phyloP scores from a whole-genome alignment of 768 basidiomycete genomes.

The Termitomyces sp. region DNA sequence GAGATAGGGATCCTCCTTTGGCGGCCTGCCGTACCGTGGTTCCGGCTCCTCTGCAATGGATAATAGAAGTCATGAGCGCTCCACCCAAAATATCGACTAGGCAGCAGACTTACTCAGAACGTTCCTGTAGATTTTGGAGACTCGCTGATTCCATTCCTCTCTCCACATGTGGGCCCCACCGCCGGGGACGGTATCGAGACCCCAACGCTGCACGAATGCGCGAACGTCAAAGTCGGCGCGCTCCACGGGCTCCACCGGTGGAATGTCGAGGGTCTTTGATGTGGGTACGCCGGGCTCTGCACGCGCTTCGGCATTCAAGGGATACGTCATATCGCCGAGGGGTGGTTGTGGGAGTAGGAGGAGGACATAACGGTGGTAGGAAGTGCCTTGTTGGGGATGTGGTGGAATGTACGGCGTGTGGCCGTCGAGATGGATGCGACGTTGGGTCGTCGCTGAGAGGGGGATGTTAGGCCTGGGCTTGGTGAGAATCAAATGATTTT shows the following conservation, averaged over 20 bases:
- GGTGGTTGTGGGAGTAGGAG: slow-evolving; percentile 72
- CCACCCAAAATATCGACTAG: slow-evolving; percentile 7
- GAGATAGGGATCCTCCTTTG: slow-evolving; percentile 54
- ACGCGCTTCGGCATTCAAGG: slow-evolving; percentile 29
- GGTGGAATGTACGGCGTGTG: slow-evolving; percentile 86
- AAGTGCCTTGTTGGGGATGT: slow-evolving; percentile 77
- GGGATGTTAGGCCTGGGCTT: slow-evolving; percentile 71
- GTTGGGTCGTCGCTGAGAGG: slow-evolving; percentile 54
- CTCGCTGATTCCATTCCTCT: slow-evolving; percentile 66
- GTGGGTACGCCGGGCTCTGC: slow-evolving; percentile 27
- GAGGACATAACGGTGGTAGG: slow-evolving; percentile 32
- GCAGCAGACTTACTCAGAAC: slow-evolving; percentile 57
- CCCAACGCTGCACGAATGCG: slow-evolving; percentile 53
- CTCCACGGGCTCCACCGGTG: slow-evolving; percentile 37
- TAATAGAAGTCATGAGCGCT: slow-evolving; percentile 5
- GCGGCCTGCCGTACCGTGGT: slow-evolving; percentile 51
- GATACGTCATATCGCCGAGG: slow-evolving; percentile 26
- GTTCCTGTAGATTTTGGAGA: slow-evolving; percentile 59
- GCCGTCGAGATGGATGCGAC: slow-evolving; percentile 38
- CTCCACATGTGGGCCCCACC: slow-evolving; percentile 86
- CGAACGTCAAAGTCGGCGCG: slow-evolving; percentile 67
- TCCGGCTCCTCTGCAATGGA: slow-evolving; percentile 36
- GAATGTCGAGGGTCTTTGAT: slow-evolving; percentile 39
- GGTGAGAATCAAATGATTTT: slow-evolving; percentile 10
- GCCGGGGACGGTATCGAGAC: slow-evolving; percentile 48